Evolutionary conservation across 257 asterid species (phyloP).

Genomic region (Ilex aquifolium): DNA sequence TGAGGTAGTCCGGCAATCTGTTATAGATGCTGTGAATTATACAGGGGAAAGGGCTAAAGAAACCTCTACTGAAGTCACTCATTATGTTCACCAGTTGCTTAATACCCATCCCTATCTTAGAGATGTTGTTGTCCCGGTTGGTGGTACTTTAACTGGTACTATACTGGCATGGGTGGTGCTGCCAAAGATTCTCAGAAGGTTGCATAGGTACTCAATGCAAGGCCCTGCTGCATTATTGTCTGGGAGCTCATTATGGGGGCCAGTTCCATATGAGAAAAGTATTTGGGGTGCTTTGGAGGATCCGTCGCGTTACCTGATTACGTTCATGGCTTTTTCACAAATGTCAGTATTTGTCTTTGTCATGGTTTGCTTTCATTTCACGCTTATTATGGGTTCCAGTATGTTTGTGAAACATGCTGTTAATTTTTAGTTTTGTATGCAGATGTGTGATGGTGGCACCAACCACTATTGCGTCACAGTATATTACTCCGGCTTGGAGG

Average conservation of each 20-base stretch:
- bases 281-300: slow-evolving; percentile 90
- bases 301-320: slow-evolving; percentile 65
- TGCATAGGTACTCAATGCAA: slow-evolving; percentile 56
- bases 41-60: slow-evolving; percentile 60
- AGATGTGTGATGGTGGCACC: slow-evolving; percentile 89
- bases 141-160: slow-evolving; percentile 65
- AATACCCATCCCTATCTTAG: slow-evolving; percentile 73
- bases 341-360: slow-evolving; percentile 43
- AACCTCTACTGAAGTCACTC: slow-evolving; percentile 43
- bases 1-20: slow-evolving; percentile 53
- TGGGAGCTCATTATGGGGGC: slow-evolving; percentile 54
- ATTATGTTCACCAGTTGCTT: slow-evolving; percentile 59
- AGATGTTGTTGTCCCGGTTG: slow-evolving; percentile 79
- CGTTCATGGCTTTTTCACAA: slow-evolving; percentile 69
- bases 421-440: slow-evolving; percentile 20
- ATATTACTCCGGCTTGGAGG: slow-evolving; percentile 65
- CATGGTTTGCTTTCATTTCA: neutral
- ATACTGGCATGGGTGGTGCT: slow-evolving; percentile 74
- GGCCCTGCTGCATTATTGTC: slow-evolving; percentile 65
- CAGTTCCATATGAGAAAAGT: slow-evolving; percentile 83
- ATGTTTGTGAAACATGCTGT: slow-evolving; percentile 3
- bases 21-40: slow-evolving; percentile 38
- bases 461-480: slow-evolving; percentile 46
- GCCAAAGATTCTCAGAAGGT: slow-evolving; percentile 67
- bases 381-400: slow-evolving; percentile 3